Base-by-base conservation (phyloP, 495 filamentous ascomycete species). In the Terfezia boudieri region DNA sequence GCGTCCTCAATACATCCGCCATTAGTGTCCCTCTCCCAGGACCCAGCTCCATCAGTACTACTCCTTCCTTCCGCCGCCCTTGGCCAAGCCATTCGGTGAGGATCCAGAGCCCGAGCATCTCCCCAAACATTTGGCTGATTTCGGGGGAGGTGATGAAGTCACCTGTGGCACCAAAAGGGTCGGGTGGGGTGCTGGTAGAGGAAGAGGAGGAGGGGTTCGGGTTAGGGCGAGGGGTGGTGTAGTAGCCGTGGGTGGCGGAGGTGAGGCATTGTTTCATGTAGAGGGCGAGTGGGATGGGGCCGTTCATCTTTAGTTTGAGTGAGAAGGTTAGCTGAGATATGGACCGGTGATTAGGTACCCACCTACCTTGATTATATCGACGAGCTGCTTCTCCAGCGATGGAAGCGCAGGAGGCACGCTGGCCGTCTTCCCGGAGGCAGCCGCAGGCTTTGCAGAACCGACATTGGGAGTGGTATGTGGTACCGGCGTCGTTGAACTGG, bases 191-290 rank as follows among this genome's bases (percentile, higher is more conserved):
- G 55, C 72, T 70, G n/a, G 49, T 5, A 2, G 26, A 7, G 26
- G 26, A 20, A 20, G 20, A 20, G 20, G 20, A 20, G 20, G 20
- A 20, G 26, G 26, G 26, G 26, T 32, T 32, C 0, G 2, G 2
- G 26, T 32, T 32, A 7, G n/a, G n/a, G 37, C 75, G 70, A 36
- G 75, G 75, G 2, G 81, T 76, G 6, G 86, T 94, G 69, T 98
- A 98, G 71, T 98, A 98, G 49, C 90, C 90, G 54, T 84, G 86
- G n/a, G 82, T 71, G 52, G 86, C 81, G 11, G 82, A 82, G 12
- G 88, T 95, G 59, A 98, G 79, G 66, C 89, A 94, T 79, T 95
- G 90, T 63, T 90, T 87, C 90, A 98, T 98, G 68, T 86, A 98
- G 38, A 83, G 76, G 23, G 90, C 88, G 53, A 98, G 77, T 5